Conservation (phyloP, 225 moss, liverwort and hornwort species). For the Takakia lepidozioides region DNA sequence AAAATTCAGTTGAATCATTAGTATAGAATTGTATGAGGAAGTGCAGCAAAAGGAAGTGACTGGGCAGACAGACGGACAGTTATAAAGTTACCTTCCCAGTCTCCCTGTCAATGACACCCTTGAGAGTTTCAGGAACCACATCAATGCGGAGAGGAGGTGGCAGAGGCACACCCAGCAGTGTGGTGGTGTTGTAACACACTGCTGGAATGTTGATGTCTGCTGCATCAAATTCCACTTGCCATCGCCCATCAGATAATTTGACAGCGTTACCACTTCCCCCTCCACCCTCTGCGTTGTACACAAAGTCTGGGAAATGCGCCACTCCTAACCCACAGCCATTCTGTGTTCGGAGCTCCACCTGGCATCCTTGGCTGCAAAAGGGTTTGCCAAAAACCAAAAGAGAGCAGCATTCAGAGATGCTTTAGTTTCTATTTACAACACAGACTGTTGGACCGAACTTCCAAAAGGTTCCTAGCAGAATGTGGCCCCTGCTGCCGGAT, state of each 20-base stretch:
- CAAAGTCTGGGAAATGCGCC: slow-evolving; percentile 80
- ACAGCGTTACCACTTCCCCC: slow-evolving; percentile 65
- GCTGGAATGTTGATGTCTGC: slow-evolving; percentile 60
- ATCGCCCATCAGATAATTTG: slow-evolving; percentile 50
- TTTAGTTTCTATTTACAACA: too few species aligned
- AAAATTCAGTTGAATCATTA: too few species aligned
- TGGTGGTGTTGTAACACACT: slow-evolving; percentile 64
- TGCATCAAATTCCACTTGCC: slow-evolving; percentile 55
- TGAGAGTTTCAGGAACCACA: slow-evolving; percentile 60
- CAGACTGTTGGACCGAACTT: too few species aligned
- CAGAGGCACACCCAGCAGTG: slow-evolving; percentile 72
- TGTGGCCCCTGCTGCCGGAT: too few species aligned
- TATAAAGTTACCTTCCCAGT: slow-evolving; percentile 77
- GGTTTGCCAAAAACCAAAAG: too few species aligned
- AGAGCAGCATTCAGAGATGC: too few species aligned
- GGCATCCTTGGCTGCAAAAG: too few species aligned
- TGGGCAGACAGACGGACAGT: too few species aligned
- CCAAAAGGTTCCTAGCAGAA: too few species aligned
- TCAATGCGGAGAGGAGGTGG: slow-evolving; percentile 79
- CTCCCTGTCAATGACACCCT: slow-evolving; percentile 49
- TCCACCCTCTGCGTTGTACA: slow-evolving; percentile 90
- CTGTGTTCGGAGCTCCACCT: slow-evolving; percentile 59
- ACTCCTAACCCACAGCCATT: slow-evolving; percentile 76
- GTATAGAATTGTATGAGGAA: too few species aligned
- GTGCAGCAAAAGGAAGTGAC: neutral